These are phyloP conservation scores for Hortaea sp. DNA, from an alignment of 2,329 filamentous ascomycete genomes.

Conservation along the genomic window DNA sequence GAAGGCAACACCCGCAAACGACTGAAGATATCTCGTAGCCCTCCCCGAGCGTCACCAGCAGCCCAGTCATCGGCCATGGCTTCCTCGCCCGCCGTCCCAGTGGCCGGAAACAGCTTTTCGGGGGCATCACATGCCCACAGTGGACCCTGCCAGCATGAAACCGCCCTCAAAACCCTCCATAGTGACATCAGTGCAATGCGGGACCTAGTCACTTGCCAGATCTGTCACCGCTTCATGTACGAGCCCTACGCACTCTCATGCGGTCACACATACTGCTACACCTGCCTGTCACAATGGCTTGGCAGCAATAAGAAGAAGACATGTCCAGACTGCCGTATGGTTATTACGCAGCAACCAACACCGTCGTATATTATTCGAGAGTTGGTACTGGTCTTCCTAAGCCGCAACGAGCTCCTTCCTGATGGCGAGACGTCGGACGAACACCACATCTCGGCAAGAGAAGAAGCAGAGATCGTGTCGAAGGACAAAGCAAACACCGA, in stretches of 20 bases:
- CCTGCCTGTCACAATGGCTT: conserved; percentile 38
- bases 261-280: conserved; percentile 65
- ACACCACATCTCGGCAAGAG: conserved; percentile 46
- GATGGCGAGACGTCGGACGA: conserved; percentile 53
- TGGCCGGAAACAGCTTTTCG: neutral
- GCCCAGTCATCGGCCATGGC: neutral
- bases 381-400: conserved; percentile 53
- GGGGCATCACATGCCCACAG: neutral
- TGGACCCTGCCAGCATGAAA: conserved; percentile 14
- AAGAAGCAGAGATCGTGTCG: conserved; percentile 51
- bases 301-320: conserved; percentile 51
- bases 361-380: conserved; percentile 58
- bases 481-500: conserved; percentile 47
- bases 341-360: conserved; percentile 49
- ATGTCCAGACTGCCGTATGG: conserved; percentile 57
- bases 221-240: conserved; percentile 58
- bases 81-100: neutral
- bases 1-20: conserved; percentile 1
- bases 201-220: conserved; percentile 53
- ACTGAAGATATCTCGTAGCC: conserved; percentile 1
- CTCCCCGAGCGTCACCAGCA: neutral
- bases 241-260: conserved; percentile 60
- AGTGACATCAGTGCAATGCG: conserved; percentile 52
- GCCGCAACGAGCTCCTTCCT: conserved; percentile 50
- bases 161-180: conserved; percentile 16